A percentile compares a stretch with the other conserved stretches of the same genome.
These are phyloP conservation scores for Fusarium sp. DNA, from an alignment of 2,329 filamentous ascomycete species.

Conservation along the genomic window DNA sequence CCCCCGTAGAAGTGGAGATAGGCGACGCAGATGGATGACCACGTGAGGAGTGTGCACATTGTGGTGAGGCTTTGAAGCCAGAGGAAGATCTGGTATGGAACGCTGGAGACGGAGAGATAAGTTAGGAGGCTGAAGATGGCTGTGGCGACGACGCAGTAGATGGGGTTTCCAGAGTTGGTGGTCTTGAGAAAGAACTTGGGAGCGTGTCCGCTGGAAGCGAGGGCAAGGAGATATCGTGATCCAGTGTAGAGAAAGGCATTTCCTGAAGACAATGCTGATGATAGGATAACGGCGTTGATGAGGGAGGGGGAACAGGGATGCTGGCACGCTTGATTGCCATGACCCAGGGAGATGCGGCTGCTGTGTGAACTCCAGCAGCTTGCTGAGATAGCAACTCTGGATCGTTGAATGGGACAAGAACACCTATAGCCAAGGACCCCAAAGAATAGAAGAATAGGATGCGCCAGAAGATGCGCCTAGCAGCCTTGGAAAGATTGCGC, in stretches of 20 bases:
- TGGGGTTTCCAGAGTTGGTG: background rate
- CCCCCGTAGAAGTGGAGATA: background rate
- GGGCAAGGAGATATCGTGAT: background rate
- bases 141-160: background rate
- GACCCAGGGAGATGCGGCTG: background rate
- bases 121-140: background rate
- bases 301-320: background rate
- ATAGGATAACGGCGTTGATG: background rate
- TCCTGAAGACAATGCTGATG: background rate
- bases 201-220: background rate
- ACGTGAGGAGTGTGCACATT: background rate
- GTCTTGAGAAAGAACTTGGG: background rate
- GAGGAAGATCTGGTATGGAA: background rate
- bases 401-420: background rate
- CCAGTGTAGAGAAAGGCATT: background rate
- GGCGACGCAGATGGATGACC: background rate
- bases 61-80: background rate
- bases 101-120: background rate
- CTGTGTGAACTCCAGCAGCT: background rate
- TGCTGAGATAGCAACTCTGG: background rate
- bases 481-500: background rate
- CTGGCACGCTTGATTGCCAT: background rate
- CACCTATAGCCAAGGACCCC: background rate
- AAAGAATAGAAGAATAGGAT: background rate
- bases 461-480: background rate